Conservation (phyloP, 495 filamentous ascomycete genomes). For the Penicillium robsamsonii region DNA sequence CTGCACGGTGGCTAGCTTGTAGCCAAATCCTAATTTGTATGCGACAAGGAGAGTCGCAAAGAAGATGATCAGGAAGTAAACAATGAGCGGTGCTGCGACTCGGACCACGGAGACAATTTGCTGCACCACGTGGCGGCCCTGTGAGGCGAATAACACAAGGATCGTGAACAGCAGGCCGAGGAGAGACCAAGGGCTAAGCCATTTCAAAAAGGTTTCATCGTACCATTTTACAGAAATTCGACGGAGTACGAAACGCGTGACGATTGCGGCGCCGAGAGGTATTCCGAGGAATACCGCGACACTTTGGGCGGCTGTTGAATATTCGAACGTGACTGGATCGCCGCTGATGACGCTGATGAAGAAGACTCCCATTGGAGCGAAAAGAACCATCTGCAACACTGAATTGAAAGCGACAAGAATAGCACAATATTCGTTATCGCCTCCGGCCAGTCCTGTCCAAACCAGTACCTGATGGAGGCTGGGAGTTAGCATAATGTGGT, state of each 20-base stretch:
- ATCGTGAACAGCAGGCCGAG: slow-evolving; percentile 87
- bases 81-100: slow-evolving; percentile 74
- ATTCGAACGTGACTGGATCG: slow-evolving; percentile 52
- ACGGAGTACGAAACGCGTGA: slow-evolving; percentile 67
- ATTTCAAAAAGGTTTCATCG: slow-evolving; percentile 66
- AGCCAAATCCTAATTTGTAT: slow-evolving; percentile 66
- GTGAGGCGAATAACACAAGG: slow-evolving; percentile 78
- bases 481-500: neutral
- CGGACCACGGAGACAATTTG: slow-evolving; percentile 81
- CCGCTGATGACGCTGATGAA: slow-evolving; percentile 69
- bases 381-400: slow-evolving; percentile 81
- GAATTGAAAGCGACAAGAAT: slow-evolving; percentile 89
- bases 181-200: slow-evolving; percentile 68
- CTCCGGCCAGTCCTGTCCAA: slow-evolving; percentile 76
- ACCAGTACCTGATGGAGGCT: slow-evolving; percentile 58
- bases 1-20: slow-evolving; percentile 71
- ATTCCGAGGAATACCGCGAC: slow-evolving; percentile 87
- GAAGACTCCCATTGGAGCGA: slow-evolving; percentile 74
- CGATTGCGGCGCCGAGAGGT: slow-evolving; percentile 72
- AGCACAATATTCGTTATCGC: slow-evolving; percentile 82
- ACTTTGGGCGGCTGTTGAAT: slow-evolving; percentile 69
- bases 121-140: slow-evolving; percentile 74
- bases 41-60: slow-evolving; percentile 59
- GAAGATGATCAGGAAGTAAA: slow-evolving; percentile 79
- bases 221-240: slow-evolving; percentile 59